A percentile compares a stretch with the other conserved stretches of the same genome.
These are phyloP conservation scores for Endothia cerciana DNA, from an alignment of 2,329 filamentous ascomycete species.

Conservation along the genomic window DNA sequence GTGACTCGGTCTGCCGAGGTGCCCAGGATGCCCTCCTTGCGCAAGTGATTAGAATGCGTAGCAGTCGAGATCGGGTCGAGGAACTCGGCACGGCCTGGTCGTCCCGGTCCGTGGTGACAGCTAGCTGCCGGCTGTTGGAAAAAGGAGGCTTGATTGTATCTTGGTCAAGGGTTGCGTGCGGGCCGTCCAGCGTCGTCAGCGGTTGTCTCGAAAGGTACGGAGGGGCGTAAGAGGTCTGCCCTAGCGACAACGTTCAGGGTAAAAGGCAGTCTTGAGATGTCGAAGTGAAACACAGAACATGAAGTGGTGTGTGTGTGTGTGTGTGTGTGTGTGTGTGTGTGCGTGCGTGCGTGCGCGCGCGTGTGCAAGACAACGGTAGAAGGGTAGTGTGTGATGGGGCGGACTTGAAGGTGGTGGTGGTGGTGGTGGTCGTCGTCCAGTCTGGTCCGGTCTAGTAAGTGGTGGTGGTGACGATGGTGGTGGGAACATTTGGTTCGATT, in stretches of 20 bases:
- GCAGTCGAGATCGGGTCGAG: neutral
- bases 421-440: constrained; percentile 2
- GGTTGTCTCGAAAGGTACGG: constrained; percentile 15
- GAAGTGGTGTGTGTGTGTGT: neutral
- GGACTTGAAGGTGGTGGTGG: neutral
- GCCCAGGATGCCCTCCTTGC: neutral
- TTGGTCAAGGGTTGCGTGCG: constrained; percentile 15
- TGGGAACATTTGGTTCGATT: constrained; percentile 24
- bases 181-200: constrained; percentile 28
- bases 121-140: constrained; percentile 18
- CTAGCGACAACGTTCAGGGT: constrained; percentile 17
- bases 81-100: constrained; percentile 8
- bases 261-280: constrained; percentile 19
- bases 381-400: constrained; percentile 20
- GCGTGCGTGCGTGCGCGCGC: neutral
- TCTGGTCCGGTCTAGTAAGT: neutral
- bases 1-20: neutral
- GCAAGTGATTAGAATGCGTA: neutral
- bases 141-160: neutral
- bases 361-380: neutral
- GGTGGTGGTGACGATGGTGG: constrained; percentile 23
- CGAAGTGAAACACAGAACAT: constrained; percentile 23
- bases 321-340: neutral
- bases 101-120: constrained; percentile 18
- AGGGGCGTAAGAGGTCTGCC: constrained; percentile 7